Evolutionary conservation across 2,329 filamentous ascomycete species (phyloP).

Genomic region (Colletotrichum tamarilloi): DNA sequence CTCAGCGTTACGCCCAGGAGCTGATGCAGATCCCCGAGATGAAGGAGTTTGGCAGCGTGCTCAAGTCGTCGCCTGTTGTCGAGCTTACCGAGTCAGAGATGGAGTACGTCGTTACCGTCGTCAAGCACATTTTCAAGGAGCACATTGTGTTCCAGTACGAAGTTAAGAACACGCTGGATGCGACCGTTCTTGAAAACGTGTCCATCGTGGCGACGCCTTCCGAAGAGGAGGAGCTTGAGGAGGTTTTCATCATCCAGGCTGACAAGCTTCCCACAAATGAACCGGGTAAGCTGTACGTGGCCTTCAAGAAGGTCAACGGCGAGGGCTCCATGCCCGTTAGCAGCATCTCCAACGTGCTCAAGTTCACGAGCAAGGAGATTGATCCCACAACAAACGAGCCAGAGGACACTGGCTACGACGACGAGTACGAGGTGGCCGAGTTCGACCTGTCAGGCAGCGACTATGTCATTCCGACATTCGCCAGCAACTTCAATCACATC

Average conservation of each 20-base stretch:
- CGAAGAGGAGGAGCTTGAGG: constrained; percentile 85
- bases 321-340: constrained; percentile 81
- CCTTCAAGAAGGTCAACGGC: constrained; percentile 86
- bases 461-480: constrained; percentile 93
- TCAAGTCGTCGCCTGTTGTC: constrained; percentile 88
- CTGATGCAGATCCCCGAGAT: constrained; percentile 91
- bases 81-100: constrained; percentile 98
- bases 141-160: constrained; percentile 96
- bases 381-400: constrained; percentile 94
- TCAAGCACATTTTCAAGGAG: constrained; percentile 99
- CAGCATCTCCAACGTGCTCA: constrained; percentile 91
- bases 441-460: constrained; percentile 92
- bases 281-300: constrained; percentile 93
- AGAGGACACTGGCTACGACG: constrained; percentile 92
- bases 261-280: constrained; percentile 85
- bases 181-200: constrained; percentile 90
- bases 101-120: constrained; percentile 91
- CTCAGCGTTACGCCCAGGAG: constrained; percentile 90
- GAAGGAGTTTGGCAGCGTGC: constrained; percentile 86
- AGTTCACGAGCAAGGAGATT: constrained; percentile 98
- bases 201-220: constrained; percentile 83
- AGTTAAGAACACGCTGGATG: constrained; percentile 95
- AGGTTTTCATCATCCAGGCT: constrained; percentile 93
- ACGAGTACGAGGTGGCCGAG: constrained; percentile 97
- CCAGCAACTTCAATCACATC: constrained; percentile 93